phyloP scores from a whole-genome alignment of 176 grass and related monocot species.

The Eragrostis curvula region DNA sequence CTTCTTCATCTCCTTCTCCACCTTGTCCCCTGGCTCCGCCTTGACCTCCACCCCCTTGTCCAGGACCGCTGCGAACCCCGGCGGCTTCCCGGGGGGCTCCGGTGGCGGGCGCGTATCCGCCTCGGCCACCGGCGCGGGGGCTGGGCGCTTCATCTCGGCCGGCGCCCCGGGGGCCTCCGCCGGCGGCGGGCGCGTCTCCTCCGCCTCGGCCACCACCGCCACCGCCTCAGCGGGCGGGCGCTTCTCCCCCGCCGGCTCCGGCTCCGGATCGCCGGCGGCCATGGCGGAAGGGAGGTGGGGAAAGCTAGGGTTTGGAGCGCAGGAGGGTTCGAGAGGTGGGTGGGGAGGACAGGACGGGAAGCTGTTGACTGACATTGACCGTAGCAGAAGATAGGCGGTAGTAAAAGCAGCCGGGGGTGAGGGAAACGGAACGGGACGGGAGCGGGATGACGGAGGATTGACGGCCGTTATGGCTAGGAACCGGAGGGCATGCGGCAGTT shows the following conservation, averaged over 20 bases:
- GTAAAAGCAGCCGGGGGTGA: not conserved
- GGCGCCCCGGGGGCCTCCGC: conserved; percentile 5
- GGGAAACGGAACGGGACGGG: not conserved
- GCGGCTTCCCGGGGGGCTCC: not conserved
- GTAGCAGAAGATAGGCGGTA: not conserved
- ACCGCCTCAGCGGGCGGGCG: not conserved
- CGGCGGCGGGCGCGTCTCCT: conserved; percentile 1
- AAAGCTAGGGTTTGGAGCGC: conserved; percentile 57
- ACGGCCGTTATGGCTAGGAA: not conserved
- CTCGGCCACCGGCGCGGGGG: not conserved
- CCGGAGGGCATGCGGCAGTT: not conserved
- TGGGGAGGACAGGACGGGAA: conserved; percentile 4
- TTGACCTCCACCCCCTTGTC: conserved; percentile 19
- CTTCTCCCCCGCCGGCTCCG: conserved; percentile 2
- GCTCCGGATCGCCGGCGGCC: conserved; percentile 37
- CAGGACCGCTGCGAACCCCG: too few relatives aligned
- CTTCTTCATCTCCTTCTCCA: not conserved
- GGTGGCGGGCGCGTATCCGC: not conserved
- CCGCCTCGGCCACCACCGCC: not conserved
- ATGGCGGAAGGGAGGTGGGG: conserved; percentile 26
- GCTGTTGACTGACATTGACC: conserved; percentile 75
- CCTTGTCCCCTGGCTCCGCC: conserved; percentile 4
- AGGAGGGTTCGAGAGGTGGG: conserved; percentile 18
- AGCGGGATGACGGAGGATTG: not conserved
- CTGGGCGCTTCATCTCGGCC: not conserved